phyloP scores from a whole-genome alignment of 805 yeast species.

The Ascoidea rubescens region DNA sequence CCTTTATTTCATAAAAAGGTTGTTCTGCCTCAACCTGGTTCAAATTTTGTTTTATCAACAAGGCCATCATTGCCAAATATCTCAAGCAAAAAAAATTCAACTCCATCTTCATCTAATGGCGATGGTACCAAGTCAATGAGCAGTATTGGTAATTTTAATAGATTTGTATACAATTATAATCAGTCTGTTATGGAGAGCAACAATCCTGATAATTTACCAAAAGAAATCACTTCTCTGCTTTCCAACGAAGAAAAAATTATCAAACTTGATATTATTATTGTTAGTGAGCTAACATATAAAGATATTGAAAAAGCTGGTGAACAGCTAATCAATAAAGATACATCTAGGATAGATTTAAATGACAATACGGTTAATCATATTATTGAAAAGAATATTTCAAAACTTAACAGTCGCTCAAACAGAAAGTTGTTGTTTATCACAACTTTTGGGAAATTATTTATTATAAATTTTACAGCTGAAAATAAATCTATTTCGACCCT shows the following conservation, averaged over 20 bases:
- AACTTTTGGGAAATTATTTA: constrained; percentile 19
- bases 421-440: constrained; percentile 20
- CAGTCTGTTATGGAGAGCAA: background rate
- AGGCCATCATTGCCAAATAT: background rate
- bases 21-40: background rate
- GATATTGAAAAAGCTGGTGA: constrained; percentile 16
- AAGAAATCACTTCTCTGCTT: constrained; percentile 7
- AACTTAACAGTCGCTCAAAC: constrained; percentile 12
- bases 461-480: constrained; percentile 11
- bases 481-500: too few species aligned
- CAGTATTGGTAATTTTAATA: background rate
- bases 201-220: constrained; percentile 1
- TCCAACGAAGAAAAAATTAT: constrained; percentile 12
- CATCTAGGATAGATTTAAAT: constrained; percentile 14
- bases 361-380: constrained; percentile 20
- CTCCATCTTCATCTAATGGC: background rate
- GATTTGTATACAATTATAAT: too few species aligned
- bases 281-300: constrained; percentile 19
- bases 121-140: background rate
- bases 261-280: constrained; percentile 13
- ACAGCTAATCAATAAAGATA: constrained; percentile 12
- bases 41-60: background rate
- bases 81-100: too few species aligned
- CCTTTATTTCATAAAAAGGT: background rate
- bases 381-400: constrained; percentile 14